These are phyloP conservation scores for Picea mariana DNA, from an alignment of 83 land plant genomes.

Conservation along the genomic window DNA sequence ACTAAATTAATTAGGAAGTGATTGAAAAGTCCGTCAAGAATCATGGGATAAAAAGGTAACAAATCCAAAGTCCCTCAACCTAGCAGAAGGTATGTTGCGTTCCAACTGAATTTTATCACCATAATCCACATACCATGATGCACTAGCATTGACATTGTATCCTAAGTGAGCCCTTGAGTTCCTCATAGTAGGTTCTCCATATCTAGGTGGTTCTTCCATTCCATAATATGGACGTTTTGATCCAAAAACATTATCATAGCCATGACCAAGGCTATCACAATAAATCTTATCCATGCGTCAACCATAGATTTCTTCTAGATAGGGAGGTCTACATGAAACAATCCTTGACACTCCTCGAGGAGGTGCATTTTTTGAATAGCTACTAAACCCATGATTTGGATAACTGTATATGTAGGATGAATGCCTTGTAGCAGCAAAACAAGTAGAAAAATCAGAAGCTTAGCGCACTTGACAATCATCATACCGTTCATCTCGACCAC, in stretches of 20 bases:
- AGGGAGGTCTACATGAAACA: conserved; percentile 49
- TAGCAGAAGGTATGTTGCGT: too few species aligned
- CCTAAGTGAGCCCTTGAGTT: conserved; percentile 66
- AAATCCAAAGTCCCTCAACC: too few species aligned
- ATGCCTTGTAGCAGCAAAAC: too few species aligned
- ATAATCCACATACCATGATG: conserved; percentile 54
- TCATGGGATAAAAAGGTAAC: too few species aligned
- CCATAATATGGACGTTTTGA: conserved; percentile 74
- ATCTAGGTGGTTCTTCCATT: conserved; percentile 64
- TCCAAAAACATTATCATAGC: conserved; percentile 66
- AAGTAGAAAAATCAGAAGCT: too few species aligned
- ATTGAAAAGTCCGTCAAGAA: too few species aligned
- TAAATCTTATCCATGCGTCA: conserved; percentile 56
- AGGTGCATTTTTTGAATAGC: conserved; percentile 31
- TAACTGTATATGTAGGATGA: conserved; percentile 56
- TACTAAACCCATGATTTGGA: conserved; percentile 42
- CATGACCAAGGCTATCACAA: conserved; percentile 60
- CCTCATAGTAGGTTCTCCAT: conserved; percentile 46
- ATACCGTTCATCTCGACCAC: conserved; percentile 26
- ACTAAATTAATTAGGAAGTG: too few species aligned
- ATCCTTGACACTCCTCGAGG: conserved; percentile 38
- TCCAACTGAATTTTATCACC: conserved; percentile 18
- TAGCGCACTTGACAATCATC: too few species aligned
- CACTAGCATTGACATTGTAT: conserved; percentile 47
- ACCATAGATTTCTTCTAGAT: conserved; percentile 60